Percentiles rank a stretch among this genome's conserved stretches.
phyloP scores from a whole-genome alignment of 805 yeast genomes.

The Hanseniaspora singularis region DNA sequence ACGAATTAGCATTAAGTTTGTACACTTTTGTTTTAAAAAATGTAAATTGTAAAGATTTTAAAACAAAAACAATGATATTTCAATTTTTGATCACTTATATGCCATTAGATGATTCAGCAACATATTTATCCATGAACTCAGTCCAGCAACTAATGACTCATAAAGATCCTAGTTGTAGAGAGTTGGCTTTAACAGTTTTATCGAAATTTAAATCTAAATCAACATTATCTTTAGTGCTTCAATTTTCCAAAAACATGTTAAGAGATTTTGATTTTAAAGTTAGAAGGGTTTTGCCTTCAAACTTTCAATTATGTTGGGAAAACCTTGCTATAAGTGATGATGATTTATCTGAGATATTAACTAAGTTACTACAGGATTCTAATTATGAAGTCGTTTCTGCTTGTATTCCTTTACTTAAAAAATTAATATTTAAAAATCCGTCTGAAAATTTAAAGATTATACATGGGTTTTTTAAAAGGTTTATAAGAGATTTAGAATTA shows the following conservation, averaged over 20 bases:
- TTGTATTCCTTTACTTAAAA: constrained; percentile 46
- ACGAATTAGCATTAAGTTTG: constrained; percentile 33
- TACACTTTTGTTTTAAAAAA: constrained; percentile 88
- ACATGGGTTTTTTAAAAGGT: constrained; percentile 57
- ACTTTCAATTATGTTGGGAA: constrained; percentile 50
- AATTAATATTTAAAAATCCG: constrained; percentile 39
- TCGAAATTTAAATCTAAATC: constrained; percentile 76
- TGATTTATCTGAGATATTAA: constrained; percentile 41
- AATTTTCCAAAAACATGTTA: constrained; percentile 57
- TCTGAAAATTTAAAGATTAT: constrained; percentile 42
- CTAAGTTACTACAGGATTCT: constrained; percentile 49
- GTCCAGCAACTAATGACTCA: constrained; percentile 75
- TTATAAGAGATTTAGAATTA: constrained; percentile 36
- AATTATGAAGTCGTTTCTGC: constrained; percentile 58
- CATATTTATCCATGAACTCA: constrained; percentile 78
- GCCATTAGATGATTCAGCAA: constrained; percentile 76
- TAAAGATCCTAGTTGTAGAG: constrained; percentile 52
- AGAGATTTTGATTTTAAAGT: constrained; percentile 68
- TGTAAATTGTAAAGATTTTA: constrained; percentile 53
- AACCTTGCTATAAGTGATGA: constrained; percentile 24
- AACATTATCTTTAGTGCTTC: constrained; percentile 62
- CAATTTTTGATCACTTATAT: constrained; percentile 65
- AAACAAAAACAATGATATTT: constrained; percentile 64
- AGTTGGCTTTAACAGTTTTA: constrained; percentile 64
- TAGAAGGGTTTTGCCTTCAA: constrained; percentile 50